phyloP scores from a whole-genome alignment of 1,284 basidiomycete species.

The Papiliotrema terrestris region DNA sequence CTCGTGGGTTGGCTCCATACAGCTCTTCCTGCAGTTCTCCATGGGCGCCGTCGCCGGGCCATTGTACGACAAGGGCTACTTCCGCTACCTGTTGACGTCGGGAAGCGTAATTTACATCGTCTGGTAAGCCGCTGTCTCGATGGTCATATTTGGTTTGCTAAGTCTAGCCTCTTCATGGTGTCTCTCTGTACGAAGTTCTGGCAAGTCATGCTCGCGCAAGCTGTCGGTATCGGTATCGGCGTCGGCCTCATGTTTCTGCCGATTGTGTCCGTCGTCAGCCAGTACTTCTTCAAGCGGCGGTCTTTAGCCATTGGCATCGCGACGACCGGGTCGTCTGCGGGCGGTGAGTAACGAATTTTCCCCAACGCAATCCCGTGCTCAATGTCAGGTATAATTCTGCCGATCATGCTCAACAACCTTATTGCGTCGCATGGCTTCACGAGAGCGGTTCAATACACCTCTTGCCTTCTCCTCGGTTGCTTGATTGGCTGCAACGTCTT shows the following conservation, averaged over 20 bases:
- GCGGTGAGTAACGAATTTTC: constrained; percentile 43
- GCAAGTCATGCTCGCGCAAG: constrained; percentile 48
- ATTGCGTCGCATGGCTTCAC: constrained; percentile 23
- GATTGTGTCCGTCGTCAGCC: constrained; percentile 53
- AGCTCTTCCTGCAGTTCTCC: constrained; percentile 55
- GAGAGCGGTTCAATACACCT: constrained; percentile 23
- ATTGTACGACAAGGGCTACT: constrained; percentile 60
- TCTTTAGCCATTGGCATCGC: constrained; percentile 33
- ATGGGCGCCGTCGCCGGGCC: constrained; percentile 53
- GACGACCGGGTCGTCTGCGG: constrained; percentile 30
- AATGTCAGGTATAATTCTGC: constrained; percentile 19
- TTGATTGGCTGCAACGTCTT: constrained; percentile 13
- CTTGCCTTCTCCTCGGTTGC: constrained; percentile 24
- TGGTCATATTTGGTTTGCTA: not conserved
- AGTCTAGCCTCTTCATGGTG: constrained; percentile 53
- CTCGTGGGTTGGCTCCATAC: constrained; percentile 69
- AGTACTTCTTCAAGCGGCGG: constrained; percentile 51
- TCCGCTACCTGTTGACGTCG: constrained; percentile 50
- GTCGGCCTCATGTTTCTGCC: constrained; percentile 55
- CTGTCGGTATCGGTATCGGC: constrained; percentile 22
- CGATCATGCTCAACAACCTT: constrained; percentile 34
- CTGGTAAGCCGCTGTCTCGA: constrained; percentile 24
- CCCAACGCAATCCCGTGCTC: not conserved
- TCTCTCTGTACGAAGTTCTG: constrained; percentile 60
- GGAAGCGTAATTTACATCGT: constrained; percentile 54